These are phyloP conservation scores for Aspergillus floridensis DNA, from an alignment of 2,329 filamentous ascomycete genomes.

Conservation along the genomic window DNA sequence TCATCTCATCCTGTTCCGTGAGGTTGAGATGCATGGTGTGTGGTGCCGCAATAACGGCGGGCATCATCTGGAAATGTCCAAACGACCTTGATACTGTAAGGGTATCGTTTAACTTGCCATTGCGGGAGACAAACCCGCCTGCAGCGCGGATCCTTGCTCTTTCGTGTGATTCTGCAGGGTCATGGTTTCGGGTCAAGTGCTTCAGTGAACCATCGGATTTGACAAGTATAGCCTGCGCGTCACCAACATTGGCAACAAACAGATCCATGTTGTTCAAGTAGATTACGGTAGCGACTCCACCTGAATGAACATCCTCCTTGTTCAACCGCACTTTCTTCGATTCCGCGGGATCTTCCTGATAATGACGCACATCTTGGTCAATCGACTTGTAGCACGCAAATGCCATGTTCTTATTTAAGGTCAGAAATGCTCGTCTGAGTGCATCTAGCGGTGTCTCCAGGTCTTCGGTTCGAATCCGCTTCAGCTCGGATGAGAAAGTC, in stretches of 20 bases:
- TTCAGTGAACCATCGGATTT: slow-evolving; percentile 80
- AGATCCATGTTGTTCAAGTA: slow-evolving; percentile 88
- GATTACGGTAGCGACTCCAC: slow-evolving; percentile 85
- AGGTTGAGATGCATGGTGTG: slow-evolving; percentile 75
- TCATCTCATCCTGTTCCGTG: slow-evolving; percentile 87
- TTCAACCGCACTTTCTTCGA: slow-evolving; percentile 67
- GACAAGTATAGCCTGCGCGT: slow-evolving; percentile 93
- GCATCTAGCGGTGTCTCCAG: slow-evolving; percentile 79
- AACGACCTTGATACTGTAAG: slow-evolving; percentile 92
- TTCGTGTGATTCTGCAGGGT: slow-evolving; percentile 82
- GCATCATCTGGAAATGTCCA: slow-evolving; percentile 89
- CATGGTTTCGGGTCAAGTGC: slow-evolving; percentile 85
- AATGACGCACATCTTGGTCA: slow-evolving; percentile 59
- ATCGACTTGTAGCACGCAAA: slow-evolving; percentile 76
- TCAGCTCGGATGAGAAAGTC: slow-evolving; percentile 79
- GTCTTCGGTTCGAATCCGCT: slow-evolving; percentile 63
- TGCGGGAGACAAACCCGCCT: slow-evolving; percentile 91
- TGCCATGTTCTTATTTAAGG: slow-evolving; percentile 90
- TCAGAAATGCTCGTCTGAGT: slow-evolving; percentile 78
- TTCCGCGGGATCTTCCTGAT: slow-evolving; percentile 68
- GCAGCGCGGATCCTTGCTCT: slow-evolving; percentile 88
- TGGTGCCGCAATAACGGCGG: slow-evolving; percentile 86
- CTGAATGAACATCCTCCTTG: slow-evolving; percentile 84
- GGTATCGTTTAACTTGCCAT: slow-evolving; percentile 87
- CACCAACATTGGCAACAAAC: slow-evolving; percentile 91